Evolutionary conservation across 179 eudicot genomes (phyloP).

Genomic region (Dionaea muscipula): DNA sequence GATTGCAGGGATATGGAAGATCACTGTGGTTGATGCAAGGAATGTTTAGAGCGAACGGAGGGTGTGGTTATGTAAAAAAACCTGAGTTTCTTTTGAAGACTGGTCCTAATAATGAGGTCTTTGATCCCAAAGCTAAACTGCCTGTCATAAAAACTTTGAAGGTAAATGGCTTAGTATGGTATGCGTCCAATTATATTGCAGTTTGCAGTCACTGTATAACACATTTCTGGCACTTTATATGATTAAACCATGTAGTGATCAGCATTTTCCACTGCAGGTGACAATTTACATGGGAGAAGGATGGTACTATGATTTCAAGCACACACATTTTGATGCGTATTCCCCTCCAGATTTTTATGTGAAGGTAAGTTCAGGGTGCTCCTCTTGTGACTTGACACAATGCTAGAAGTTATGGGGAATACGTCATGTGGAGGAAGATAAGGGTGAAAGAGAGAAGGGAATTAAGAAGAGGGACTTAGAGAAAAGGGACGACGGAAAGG

Average conservation of each 20-base stretch:
- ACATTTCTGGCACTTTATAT: not conserved
- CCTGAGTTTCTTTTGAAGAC: constrained; percentile 53
- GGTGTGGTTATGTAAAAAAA: constrained; percentile 79
- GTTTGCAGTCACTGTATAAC: not conserved
- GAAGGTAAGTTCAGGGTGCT: constrained; percentile 20
- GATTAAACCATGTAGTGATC: too few relatives aligned
- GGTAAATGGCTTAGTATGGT: constrained; percentile 21
- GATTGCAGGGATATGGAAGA: constrained; percentile 65
- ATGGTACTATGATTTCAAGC: constrained; percentile 62
- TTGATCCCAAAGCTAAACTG: constrained; percentile 44
- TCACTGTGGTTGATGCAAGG: constrained; percentile 82
- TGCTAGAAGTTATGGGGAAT: not conserved
- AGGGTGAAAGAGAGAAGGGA: not conserved
- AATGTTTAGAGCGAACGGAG: constrained; percentile 81
- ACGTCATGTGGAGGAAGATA: not conserved
- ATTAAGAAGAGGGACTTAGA: not conserved
- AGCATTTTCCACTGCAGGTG: constrained; percentile 34
- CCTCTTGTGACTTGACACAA: not conserved
- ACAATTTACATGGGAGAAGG: constrained; percentile 75
- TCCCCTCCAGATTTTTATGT: constrained; percentile 80
- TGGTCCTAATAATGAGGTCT: constrained; percentile 37
- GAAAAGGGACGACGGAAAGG: not conserved
- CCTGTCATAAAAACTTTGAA: constrained; percentile 55
- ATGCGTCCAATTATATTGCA: too few relatives aligned
- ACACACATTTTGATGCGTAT: constrained; percentile 60